Evolutionary conservation across 495 filamentous ascomycete genomes (phyloP), one percentile per base, ranked within the genome.

Genomic region (Sordaria brevicollis): DNA sequence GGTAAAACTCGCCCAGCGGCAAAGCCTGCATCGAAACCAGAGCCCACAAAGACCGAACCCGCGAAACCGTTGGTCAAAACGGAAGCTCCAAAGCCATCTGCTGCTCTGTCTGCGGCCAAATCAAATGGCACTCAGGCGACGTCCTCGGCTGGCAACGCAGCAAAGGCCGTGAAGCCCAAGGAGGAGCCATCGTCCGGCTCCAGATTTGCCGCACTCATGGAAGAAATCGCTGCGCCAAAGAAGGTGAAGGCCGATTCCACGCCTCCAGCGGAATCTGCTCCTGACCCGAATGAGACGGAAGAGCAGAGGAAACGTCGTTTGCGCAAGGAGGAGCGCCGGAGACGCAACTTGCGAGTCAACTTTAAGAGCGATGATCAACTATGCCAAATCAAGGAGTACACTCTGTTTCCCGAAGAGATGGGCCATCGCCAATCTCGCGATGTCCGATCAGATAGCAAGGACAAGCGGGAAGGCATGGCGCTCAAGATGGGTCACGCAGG

Each of bases 401-500:
- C 87, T 33, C 91, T 93, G 69, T 89, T 94, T 69, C 91, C 89
- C 3, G 91, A 93, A 29, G 92, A 96, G 76, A 91, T 95, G 68
- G 81, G 89, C 70, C 89, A 89, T n/a, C 89, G 89, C 9, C 85
- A 88, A 33, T 79, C 88, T 37, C 86, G 89, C 39, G 90, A 93
- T 79, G 87, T 86, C 2, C 86, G 86, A 39, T 91, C 94, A 72
- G 87, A 90, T 65, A 71, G 72, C 54, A 78, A 72, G 68, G 72
- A 76, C 68, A 77, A 73, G 71, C 71, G 74, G 66, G 93, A 97
- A 81, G 92, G 93, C 35, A 90, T 90, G 71, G 90, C 92, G 76
- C 86, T 95, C 73, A 95, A 93, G 77, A 86, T 80, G 65, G 75
- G 78, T 31, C 76, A 91, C 39, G 81, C 86, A 2, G 72, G 71